Evolutionary conservation across 2,329 filamentous ascomycete species (phyloP), one percentile per base, ranked within the genome.

Genomic region (Penicillium sp.): DNA sequence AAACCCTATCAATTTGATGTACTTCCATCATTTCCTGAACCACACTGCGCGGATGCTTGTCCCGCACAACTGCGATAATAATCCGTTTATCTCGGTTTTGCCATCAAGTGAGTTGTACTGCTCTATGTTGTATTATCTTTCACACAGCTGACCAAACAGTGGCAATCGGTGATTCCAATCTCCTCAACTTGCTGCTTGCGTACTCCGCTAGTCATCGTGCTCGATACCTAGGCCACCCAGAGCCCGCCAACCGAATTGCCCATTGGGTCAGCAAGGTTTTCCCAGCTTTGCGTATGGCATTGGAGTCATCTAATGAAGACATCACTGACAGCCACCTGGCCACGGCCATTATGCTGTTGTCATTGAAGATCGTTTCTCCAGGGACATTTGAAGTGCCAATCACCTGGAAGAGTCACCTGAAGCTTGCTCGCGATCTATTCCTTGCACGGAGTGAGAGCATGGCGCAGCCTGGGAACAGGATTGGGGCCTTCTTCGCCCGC

Each of bases 171-270:
- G 69, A 70, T 50, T 61, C 64, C 3, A 88, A 91, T 65, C 81
- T 95, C 1, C 79, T 95, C 50, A 89, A 89, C 61, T 78, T 95
- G 32, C 78, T 94, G 46, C 80, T 95, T 24, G 88, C 90, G 20
- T 95, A 92, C 71, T 91, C 89, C 64, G 90, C 90, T n/a, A 90
- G 87, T 29, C 90, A 95, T 70, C 84, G 90, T 54, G 89, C 90
- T 10, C 84, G 88, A 43, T 82, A 93, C 32, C 78, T 94, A 20
- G 82, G 83, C 32, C 88, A 93, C 60, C 81, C 82, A 0, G 89
- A 93, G 69, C 90, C 90, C 6, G 82, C 82, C 7, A 88, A 87
- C 68, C 85, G 90, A 22, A 94, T 95, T 61, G 89, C 90, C 2
- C 79, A 85, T 38, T 94, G 89, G 87, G 89, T 94, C 26, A 82